phyloP scores from a whole-genome alignment of 176 grass and related monocot species.

The Bromus sterilis region DNA sequence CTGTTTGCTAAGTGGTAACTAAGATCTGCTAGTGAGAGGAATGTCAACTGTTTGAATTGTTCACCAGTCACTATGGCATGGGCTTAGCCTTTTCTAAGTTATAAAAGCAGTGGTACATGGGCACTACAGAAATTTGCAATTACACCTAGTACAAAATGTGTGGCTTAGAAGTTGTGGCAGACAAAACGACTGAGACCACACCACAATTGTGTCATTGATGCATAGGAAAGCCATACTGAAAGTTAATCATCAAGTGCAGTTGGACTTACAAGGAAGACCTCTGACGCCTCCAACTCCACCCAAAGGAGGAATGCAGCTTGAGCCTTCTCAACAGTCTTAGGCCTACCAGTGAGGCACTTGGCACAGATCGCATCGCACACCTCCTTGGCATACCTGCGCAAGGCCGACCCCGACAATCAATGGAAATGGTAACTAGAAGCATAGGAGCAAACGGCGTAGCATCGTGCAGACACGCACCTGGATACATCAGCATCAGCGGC shows the following conservation, averaged over 20 bases:
- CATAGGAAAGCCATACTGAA: background rate
- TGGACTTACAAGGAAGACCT: slow-evolving; percentile 83
- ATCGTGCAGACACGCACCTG: slow-evolving; percentile 31
- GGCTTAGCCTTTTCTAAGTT: background rate
- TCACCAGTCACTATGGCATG: background rate
- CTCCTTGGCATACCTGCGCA: slow-evolving; percentile 76
- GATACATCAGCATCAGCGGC: slow-evolving; percentile 84
- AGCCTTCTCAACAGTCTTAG: slow-evolving; percentile 98
- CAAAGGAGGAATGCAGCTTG: slow-evolving; percentile 84
- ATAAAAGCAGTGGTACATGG: background rate
- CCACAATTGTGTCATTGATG: background rate
- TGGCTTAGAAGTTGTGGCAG: background rate
- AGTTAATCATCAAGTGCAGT: background rate
- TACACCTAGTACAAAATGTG: background rate
- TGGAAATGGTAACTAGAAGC: background rate
- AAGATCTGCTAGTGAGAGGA: background rate
- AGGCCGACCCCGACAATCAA: slow-evolving; percentile 10
- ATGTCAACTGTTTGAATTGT: background rate
- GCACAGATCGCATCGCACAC: slow-evolving; percentile 89
- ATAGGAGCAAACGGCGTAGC: background rate
- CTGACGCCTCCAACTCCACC: slow-evolving; percentile 85
- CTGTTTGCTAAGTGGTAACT: background rate
- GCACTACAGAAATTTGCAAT: background rate
- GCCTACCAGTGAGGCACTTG: slow-evolving; percentile 94
- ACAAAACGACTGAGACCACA: background rate